Conservation (phyloP, 164 flowering plant species). For the Cinnamomum micranthum region DNA sequence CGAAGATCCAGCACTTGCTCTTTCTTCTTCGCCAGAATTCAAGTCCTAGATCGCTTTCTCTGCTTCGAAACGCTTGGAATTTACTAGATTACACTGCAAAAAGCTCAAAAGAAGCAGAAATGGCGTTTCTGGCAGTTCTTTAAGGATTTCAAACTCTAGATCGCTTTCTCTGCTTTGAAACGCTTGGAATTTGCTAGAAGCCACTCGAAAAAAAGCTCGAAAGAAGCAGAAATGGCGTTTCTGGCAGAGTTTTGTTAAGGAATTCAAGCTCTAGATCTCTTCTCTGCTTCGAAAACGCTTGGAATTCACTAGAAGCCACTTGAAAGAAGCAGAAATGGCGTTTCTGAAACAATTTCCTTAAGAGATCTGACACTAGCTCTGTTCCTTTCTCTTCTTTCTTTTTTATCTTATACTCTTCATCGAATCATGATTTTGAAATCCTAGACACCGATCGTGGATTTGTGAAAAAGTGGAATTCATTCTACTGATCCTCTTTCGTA, state of each 20-base stretch:
- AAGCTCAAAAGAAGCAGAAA: conserved; percentile 1
- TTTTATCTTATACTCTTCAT: not conserved
- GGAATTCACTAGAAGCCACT: not conserved
- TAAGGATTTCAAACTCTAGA: not conserved
- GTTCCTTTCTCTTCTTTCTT: not conserved
- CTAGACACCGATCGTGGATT: not conserved
- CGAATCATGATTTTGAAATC: not conserved
- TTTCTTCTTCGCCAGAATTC: not conserved
- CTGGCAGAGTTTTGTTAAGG: not conserved
- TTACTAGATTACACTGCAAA: not conserved
- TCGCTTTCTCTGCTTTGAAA: not conserved
- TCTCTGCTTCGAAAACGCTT: not conserved
- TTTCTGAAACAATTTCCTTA: no score
- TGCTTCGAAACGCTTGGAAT: not conserved
- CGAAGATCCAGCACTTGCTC: not conserved
- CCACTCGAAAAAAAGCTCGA: not conserved
- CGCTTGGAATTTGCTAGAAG: not conserved
- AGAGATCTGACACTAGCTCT: not conserved
- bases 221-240: not conserved
- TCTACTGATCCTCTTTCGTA: no score
- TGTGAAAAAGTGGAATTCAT: not conserved
- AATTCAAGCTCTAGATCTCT: not conserved
- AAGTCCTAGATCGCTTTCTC: not conserved
- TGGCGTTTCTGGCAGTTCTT: not conserved
- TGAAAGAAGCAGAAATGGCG: no score